Conservation (phyloP, 2,329 filamentous ascomycete species). For the Cladosporium oxysporum region DNA sequence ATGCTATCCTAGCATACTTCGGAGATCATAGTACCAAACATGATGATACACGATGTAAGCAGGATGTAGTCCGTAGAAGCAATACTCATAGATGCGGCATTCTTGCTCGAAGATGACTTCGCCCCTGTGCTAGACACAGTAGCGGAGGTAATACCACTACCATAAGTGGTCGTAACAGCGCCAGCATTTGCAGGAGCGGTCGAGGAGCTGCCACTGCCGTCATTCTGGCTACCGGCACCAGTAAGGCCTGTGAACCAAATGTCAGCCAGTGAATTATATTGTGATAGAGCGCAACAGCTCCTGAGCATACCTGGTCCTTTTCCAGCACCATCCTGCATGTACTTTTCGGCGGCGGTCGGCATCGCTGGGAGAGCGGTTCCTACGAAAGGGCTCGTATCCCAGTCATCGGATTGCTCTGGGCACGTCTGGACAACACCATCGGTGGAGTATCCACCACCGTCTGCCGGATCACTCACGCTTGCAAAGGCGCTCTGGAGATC, state of each 20-base stretch:
- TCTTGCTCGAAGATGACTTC: constrained; percentile 40
- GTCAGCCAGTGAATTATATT: background rate
- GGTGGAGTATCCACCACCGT: constrained; percentile 60
- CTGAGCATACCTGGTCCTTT: constrained; percentile 52
- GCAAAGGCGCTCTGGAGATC: constrained; percentile 54
- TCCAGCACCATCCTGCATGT: constrained; percentile 59
- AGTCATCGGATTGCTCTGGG: constrained; percentile 54
- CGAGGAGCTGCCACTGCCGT: constrained; percentile 50
- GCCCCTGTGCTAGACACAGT: constrained; percentile 44
- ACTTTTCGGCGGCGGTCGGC: constrained; percentile 56
- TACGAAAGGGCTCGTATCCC: constrained; percentile 53
- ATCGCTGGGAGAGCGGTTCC: constrained; percentile 55
- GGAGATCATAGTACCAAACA: constrained; percentile 51
- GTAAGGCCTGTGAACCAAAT: background rate
- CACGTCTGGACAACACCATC: constrained; percentile 54
- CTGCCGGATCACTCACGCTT: constrained; percentile 52
- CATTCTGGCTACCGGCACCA: constrained; percentile 57
- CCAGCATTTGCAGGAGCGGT: constrained; percentile 54
- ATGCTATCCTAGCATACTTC: background rate
- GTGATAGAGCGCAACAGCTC: constrained; percentile 13
- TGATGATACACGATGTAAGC: constrained; percentile 53
- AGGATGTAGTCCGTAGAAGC: constrained; percentile 54
- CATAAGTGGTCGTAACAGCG: constrained; percentile 43
- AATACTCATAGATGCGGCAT: constrained; percentile 48
- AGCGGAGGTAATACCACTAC: constrained; percentile 29